Evolutionary conservation across 2,329 filamentous ascomycete species (phyloP), one percentile per base, ranked within the genome.

Genomic region (Talaromyces islandicus): DNA sequence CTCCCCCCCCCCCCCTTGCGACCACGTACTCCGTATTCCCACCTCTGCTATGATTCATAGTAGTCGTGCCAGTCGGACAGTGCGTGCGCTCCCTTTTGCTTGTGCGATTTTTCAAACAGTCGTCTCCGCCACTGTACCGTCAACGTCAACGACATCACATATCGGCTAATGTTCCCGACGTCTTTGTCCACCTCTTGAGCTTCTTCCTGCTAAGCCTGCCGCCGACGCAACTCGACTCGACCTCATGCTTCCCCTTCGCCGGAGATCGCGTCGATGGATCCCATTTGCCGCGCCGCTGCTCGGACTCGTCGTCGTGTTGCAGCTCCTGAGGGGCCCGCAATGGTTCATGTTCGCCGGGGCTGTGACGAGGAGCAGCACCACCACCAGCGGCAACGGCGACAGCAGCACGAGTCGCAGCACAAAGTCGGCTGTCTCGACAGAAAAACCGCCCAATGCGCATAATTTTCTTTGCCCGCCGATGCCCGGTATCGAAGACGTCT

Each of bases 271-370:
- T 61, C 72, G 72, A 57, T 73, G 71, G 64, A 69, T 73, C 38
- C 61, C 67, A 78, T 67, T 79, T 74, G 53, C 81, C 78, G 72
- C 87, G 80, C 68, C 85, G 76, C 60, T 82, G 75, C 75, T 84
- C 81, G 62, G 87, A 71, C 54, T 78, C 76, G 66, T 82, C 76
- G 62, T 90, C 75, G 62, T 81, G 72, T 63, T 77, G 72, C 57
- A 85, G 82, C 67, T 90, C 79, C 66, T 88, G 81, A 54, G 52
- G 29, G 61, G 59, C 38, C 61, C 57, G 54, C 60, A 62, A 54
- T 62, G 60, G 60, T 52, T 54, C 14, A 38, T 62, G 7, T 21
- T 60, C 12, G 51, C 54, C 14, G 50, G 30, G 1, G 57, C 41
- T 14, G 21, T 43, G 27, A 51, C 59, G 19, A 63, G 58, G 50